Evolutionary conservation across 163 green algal species (phyloP).

Genomic region (Volvox carteri): DNA sequence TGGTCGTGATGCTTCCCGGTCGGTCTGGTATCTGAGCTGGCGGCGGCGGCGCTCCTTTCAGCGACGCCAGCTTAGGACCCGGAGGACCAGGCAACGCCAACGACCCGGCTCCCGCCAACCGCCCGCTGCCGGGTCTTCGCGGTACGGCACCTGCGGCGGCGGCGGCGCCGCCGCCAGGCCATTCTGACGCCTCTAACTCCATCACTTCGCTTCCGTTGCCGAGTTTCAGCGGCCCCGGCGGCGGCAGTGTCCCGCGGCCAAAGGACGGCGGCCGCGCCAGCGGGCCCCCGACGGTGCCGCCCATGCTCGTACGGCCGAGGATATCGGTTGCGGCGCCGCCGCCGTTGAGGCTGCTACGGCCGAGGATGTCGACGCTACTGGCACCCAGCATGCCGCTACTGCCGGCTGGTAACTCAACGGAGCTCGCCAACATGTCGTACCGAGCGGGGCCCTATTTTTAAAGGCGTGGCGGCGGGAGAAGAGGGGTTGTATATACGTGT

Average conservation of each 20-base stretch:
- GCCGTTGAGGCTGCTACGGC: not conserved
- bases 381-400: not conserved
- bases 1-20: conserved; percentile 24
- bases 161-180: not conserved
- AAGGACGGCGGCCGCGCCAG: not conserved
- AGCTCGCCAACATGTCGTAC: not conserved
- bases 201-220: not conserved
- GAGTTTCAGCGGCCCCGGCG: not conserved
- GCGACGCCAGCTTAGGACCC: not conserved
- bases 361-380: not conserved
- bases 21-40: conserved; percentile 9
- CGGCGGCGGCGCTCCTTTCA: not conserved
- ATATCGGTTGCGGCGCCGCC: not conserved
- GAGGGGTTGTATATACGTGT: not conserved
- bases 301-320: not conserved
- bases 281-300: not conserved
- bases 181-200: not conserved
- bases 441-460: not conserved
- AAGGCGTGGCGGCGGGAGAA: too few relatives aligned
- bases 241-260: not conserved
- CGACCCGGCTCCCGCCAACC: not conserved
- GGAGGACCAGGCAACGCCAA: not conserved
- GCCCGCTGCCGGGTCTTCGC: conserved; percentile 2
- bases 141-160: not conserved
- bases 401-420: not conserved